phyloP scores from a whole-genome alignment of 2,329 filamentous ascomycete species.

The Trichoderma sp. region DNA sequence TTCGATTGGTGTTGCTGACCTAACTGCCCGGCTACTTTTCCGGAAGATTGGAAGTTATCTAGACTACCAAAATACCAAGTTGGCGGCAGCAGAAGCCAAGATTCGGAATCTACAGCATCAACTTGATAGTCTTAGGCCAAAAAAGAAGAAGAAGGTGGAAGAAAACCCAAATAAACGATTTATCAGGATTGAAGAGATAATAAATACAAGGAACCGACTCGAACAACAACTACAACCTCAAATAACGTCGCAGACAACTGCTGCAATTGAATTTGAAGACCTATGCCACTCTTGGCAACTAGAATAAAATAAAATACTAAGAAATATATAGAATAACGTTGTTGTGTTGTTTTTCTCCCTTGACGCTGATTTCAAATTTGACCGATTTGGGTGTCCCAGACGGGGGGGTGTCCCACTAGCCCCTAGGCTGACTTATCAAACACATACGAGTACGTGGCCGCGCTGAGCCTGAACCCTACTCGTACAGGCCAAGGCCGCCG shows the following conservation, averaged over 20 bases:
- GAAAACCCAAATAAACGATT: conserved; percentile 8
- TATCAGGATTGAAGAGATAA: background rate
- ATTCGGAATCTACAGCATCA: background rate
- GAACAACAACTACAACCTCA: background rate
- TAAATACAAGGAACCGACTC: background rate
- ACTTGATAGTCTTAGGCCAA: background rate
- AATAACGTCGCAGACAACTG: background rate
- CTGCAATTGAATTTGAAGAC: background rate
- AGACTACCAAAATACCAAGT: background rate
- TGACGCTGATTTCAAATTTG: too few species aligned
- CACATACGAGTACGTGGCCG: conserved; percentile 11
- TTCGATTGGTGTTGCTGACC: background rate
- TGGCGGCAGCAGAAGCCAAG: background rate
- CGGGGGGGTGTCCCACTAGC: too few species aligned
- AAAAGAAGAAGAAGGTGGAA: background rate
- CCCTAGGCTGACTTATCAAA: background rate
- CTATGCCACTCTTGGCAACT: background rate
- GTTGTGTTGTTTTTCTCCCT: too few species aligned
- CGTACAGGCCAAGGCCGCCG: conserved; percentile 5
- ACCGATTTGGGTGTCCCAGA: too few species aligned
- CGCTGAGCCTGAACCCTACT: conserved; percentile 6
- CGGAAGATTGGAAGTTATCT: background rate
- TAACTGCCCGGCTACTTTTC: background rate
- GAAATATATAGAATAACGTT: too few species aligned
- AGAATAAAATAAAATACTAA: background rate